Conservation (phyloP, 1,284 basidiomycete species). For the Rhodotorula sp. region DNA sequence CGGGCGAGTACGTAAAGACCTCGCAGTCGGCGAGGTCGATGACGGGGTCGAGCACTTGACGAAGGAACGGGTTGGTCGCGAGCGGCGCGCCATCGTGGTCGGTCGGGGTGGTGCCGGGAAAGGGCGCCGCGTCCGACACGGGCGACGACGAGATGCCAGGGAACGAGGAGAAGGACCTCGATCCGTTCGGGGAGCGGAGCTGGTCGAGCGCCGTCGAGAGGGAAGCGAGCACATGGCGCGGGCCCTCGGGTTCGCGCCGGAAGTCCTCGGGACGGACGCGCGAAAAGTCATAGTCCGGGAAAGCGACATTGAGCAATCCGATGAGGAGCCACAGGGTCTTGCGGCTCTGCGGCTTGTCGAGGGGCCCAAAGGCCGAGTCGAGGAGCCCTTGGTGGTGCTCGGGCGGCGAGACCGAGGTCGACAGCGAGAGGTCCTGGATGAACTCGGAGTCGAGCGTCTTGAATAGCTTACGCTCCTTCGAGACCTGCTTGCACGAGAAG, state of each 20-base stretch:
- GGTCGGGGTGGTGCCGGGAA: constrained; percentile 30
- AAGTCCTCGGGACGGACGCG: constrained; percentile 89
- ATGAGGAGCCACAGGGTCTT: constrained; percentile 93
- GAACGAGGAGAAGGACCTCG: constrained; percentile 37
- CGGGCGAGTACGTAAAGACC: constrained; percentile 91
- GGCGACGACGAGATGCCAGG: constrained; percentile 35
- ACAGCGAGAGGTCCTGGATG: constrained; percentile 64
- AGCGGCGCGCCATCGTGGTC: constrained; percentile 42
- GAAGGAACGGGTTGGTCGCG: constrained; percentile 74
- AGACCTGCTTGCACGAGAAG: constrained; percentile 96
- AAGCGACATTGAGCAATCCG: constrained; percentile 92
- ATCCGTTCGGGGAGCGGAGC: constrained; percentile 33
- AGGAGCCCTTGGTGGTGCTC: constrained; percentile 48
- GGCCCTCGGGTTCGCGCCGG: constrained; percentile 61
- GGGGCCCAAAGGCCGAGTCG: constrained; percentile 50
- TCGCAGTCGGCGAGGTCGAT: constrained; percentile 89
- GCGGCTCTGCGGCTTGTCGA: constrained; percentile 59
- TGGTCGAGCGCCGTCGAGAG: constrained; percentile 68
- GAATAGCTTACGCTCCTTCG: constrained; percentile 94
- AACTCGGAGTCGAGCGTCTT: constrained; percentile 84
- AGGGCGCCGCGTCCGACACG: constrained; percentile 27
- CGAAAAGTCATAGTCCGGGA: constrained; percentile 96
- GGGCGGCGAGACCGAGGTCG: constrained; percentile 66
- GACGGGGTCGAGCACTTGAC: constrained; percentile 82
- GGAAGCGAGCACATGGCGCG: constrained; percentile 69